Base-by-base conservation (phyloP, 2,329 filamentous ascomycete genomes). In the Aspergillus sp. region DNA sequence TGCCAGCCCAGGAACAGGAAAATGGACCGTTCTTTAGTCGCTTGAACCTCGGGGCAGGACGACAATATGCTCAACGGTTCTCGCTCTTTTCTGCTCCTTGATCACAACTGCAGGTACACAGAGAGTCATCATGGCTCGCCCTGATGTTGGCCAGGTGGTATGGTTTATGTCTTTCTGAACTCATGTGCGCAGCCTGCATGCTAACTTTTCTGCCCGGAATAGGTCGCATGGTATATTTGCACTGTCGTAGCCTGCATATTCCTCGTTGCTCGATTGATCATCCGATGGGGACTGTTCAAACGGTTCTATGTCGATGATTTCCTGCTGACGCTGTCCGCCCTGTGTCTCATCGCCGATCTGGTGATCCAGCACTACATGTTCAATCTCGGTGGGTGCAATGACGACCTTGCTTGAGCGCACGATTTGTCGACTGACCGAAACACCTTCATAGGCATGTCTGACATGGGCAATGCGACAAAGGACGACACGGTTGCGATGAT, bases 331-430 rank as follows among this genome's bases (percentile, higher is more conserved):
- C 29, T 58, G 31, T 56, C 65, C 3, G 46, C 53, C 20, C 12
- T 62, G 6, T 65, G 65, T 49, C 50, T 67, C 36, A 63, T 67
- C 10, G 63, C 52, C 4, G 59, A 65, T 32, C 24, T 64, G 55
- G 61, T 52, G n/a, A 66, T 67, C 52, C 65, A 65, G 47, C 65
- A 66, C 59, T 61, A 63, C 46, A 65, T 65, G 65, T 67, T 67
- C 39, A 62, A 61, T 18, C 58, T 54, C 49, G 62, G 65, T 67
- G 57, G 9, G 59, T 49, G 18, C 29, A 42, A 42, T n/a, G 16
- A 14, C 36, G 16, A n/a, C 36, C 6, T 16, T 7, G 14, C 36
- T 42, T n/a, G 36, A 16, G 45, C 18, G 10, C 20, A 22, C 11
- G 18, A 47, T 47, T 18, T 12, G 18, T 12, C 54, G 45, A 61